A percentile compares a stretch with the other conserved stretches of the same genome.
These are phyloP conservation scores for Rubroboletus satanas DNA, from an alignment of 768 basidiomycete genomes.

Conservation along the genomic window DNA sequence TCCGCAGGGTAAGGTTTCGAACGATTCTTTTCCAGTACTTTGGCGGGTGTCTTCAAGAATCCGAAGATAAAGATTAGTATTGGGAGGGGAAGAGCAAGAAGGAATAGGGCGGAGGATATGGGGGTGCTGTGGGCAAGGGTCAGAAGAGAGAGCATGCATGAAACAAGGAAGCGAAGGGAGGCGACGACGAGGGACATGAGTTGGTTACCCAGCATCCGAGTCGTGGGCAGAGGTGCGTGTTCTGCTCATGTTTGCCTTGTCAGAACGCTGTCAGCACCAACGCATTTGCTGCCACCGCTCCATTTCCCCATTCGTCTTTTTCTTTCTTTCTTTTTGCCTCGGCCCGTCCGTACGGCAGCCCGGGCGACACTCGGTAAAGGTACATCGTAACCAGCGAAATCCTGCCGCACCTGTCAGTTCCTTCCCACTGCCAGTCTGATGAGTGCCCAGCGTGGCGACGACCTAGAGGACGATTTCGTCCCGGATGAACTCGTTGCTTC, in stretches of 20 bases:
- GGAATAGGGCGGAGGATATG: not conserved
- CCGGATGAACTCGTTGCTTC: slow-evolving; percentile 63
- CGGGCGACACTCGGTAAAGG: not conserved
- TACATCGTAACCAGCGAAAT: not conserved
- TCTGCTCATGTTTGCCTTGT: slow-evolving; percentile 26
- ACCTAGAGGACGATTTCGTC: slow-evolving; percentile 80
- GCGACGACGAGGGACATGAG: slow-evolving; percentile 2
- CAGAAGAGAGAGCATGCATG: slow-evolving; percentile 7
- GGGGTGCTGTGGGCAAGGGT: slow-evolving; percentile 11
- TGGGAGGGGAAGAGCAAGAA: slow-evolving; percentile 4
- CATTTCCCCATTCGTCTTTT: slow-evolving; percentile 12
- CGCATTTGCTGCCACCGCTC: not conserved
- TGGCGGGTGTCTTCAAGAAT: not conserved
- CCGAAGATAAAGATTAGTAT: slow-evolving; percentile 6
- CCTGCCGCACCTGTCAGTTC: not conserved
- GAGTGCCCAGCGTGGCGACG: slow-evolving; percentile 56
- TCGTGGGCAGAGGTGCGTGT: slow-evolving; percentile 19
- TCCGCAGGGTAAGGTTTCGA: not conserved
- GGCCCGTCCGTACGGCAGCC: not conserved
- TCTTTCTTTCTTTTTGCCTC: not conserved
- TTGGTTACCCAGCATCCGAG: not conserved
- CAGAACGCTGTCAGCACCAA: not conserved
- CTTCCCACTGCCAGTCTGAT: slow-evolving; percentile 10
- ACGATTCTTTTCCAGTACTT: not conserved
- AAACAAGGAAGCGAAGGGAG: not conserved